Evolutionary conservation across 1,284 basidiomycete genomes (phyloP), one percentile per base, ranked within the genome.

Genomic region (Anthracocystis setariae): DNA sequence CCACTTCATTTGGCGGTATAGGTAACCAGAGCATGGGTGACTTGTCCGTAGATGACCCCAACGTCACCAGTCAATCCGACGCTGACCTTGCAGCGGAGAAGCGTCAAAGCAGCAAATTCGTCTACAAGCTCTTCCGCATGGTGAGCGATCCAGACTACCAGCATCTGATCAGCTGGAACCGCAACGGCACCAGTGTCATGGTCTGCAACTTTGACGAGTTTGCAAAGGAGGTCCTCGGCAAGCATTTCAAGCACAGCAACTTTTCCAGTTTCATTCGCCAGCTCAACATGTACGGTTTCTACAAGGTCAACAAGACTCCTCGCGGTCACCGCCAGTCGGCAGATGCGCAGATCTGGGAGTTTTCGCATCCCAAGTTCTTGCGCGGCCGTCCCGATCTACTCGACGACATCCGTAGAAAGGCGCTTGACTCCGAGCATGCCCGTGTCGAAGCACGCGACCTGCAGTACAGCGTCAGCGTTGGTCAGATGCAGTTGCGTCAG

Each of bases 241-340:
- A 83, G 57, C 82, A 83, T 51, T 84, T 83, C 55, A 84, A 84
- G 70, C 83, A 84, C 60, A 83, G 78, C 65, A 84, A 93, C 90
- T 93, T 93, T 83, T 92, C 91, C 24, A 91, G 90, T 77, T 93
- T 93, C 82, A 91, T 93, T 48, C 89, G 92, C 52, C 92, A 93
- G 81, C 87, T 93, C 52, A 93, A 93, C 84, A 93, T 93, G 92
- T 78, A 80, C 57, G 83, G 76, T 52, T 80, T 83, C 52, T 80
- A 82, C 61, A 84, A 83, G 61, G 77, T 79, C 59, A 82, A 82
- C 79, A 84, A 92, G 89, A 92, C 91, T 5, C 91, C 92, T 20
- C 89, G 91, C 52, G 90, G 91, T 1, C 90, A 92, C 81, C 69
- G 75, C 8, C 90, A 90, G 2, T 90, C 90, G 17, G 87, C 88